Conservation (phyloP, 495 filamentous ascomycete genomes). For the Ramalina intermedia region DNA sequence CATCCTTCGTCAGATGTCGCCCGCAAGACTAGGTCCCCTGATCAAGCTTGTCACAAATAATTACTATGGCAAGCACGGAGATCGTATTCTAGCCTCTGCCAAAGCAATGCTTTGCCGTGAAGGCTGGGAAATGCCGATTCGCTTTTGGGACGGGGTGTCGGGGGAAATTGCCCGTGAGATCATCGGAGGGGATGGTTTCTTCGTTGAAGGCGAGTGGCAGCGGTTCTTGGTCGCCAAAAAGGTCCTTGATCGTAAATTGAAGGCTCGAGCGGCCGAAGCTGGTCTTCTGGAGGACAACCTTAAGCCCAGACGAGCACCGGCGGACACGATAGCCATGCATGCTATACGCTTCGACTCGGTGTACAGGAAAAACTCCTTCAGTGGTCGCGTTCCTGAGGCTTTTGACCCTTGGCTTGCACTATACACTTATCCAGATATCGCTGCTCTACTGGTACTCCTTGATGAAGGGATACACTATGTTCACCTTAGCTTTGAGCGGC, state of each 20-base stretch:
- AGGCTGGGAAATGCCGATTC: slow-evolving; percentile 43
- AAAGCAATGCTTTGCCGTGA: slow-evolving; percentile 47
- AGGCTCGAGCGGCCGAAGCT: slow-evolving; percentile 25
- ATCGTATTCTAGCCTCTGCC: slow-evolving; percentile 37
- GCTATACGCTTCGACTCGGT: slow-evolving; percentile 32
- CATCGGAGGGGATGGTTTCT: slow-evolving; percentile 47
- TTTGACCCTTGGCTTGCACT: slow-evolving; percentile 29
- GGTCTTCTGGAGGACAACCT: slow-evolving; percentile 25
- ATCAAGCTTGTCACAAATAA: slow-evolving; percentile 42
- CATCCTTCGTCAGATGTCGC: slow-evolving; percentile 38
- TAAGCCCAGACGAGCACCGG: slow-evolving; percentile 20
- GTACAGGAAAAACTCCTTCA: slow-evolving; percentile 27
- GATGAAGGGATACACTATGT: slow-evolving; percentile 48
- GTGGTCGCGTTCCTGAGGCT: slow-evolving; percentile 23
- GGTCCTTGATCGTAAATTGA: slow-evolving; percentile 37
- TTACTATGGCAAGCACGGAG: slow-evolving; percentile 43
- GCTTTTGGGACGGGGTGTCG: slow-evolving; percentile 43
- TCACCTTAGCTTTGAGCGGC: slow-evolving; percentile 45
- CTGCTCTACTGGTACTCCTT: slow-evolving; percentile 39
- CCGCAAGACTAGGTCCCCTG: slow-evolving; percentile 29
- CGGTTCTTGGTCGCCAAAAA: slow-evolving; percentile 41
- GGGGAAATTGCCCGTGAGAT: slow-evolving; percentile 42
- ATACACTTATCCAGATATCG: slow-evolving; percentile 36
- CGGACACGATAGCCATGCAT: slow-evolving; percentile 26
- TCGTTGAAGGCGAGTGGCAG: slow-evolving; percentile 42